A percentile compares a stretch with the other conserved stretches of the same genome.
These are phyloP conservation scores for Fragaria vesca DNA, from an alignment of 306 rosid species.

Conservation along the genomic window DNA sequence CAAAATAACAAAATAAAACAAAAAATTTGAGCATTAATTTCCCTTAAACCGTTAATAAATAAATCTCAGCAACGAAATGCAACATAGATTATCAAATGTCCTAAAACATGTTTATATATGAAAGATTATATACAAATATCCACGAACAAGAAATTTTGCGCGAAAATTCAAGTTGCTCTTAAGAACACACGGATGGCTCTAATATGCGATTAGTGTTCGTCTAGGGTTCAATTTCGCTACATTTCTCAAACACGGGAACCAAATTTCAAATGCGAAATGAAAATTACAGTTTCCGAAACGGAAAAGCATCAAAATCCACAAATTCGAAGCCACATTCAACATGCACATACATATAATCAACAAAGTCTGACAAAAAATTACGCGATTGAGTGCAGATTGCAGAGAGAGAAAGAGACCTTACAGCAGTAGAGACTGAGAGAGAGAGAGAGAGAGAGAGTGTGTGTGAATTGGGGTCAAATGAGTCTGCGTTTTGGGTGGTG, in stretches of 20 bases:
- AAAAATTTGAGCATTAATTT: background rate
- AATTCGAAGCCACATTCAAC: background rate
- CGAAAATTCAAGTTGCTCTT: background rate
- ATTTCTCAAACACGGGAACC: background rate
- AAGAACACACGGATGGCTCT: background rate
- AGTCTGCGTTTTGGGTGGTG: background rate
- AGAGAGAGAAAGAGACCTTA: conserved; percentile 24
- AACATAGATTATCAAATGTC: background rate
- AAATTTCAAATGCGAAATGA: background rate
- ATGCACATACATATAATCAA: background rate
- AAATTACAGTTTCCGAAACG: background rate
- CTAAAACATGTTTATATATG: background rate
- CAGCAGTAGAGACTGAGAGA: conserved; percentile 1
- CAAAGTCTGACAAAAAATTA: background rate
- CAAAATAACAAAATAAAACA: too few relatives aligned
- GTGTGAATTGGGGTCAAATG: background rate
- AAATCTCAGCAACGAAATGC: background rate
- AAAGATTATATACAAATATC: background rate
- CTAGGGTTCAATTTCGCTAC: background rate
- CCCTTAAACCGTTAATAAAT: background rate
- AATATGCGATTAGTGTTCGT: background rate
- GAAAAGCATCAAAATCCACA: background rate
- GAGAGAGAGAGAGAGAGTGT: background rate
- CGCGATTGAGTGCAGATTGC: background rate
- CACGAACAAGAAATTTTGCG: background rate